These are phyloP conservation scores for Podosphaera aphanis DNA, from an alignment of 2,329 filamentous ascomycete genomes.

Conservation along the genomic window DNA sequence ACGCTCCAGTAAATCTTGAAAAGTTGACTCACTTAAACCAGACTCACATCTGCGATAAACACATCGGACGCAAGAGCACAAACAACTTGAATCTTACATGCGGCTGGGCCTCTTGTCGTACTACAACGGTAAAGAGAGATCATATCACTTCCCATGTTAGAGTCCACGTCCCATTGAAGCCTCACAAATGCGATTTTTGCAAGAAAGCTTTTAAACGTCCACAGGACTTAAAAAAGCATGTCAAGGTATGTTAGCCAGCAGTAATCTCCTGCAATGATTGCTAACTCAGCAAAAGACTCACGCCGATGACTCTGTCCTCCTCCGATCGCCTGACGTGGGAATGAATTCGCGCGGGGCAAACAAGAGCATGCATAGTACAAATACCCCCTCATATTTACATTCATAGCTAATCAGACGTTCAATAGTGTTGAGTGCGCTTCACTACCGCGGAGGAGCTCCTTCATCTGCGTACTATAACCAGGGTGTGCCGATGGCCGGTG, in stretches of 20 bases:
- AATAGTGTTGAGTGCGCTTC: constrained; percentile 15
- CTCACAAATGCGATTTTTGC: constrained; percentile 97
- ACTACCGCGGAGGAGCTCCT: constrained; percentile 13
- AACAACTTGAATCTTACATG: constrained; percentile 96
- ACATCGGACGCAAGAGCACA: constrained; percentile 96
- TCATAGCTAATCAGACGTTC: constrained; percentile 8
- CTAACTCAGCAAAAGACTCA: constrained; percentile 36
- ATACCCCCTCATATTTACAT: constrained; percentile 9
- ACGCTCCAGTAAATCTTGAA: background rate
- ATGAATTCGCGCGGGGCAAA: constrained; percentile 27
- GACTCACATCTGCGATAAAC: constrained; percentile 96
- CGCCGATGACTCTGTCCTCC: constrained; percentile 71
- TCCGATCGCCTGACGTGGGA: constrained; percentile 19
- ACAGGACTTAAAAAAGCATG: constrained; percentile 97
- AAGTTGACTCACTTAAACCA: constrained; percentile 17
- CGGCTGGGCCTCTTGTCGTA: constrained; percentile 89
- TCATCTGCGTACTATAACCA: constrained; percentile 28
- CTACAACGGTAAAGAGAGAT: constrained; percentile 92
- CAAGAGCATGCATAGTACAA: constrained; percentile 14
- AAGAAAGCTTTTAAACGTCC: constrained; percentile 98
- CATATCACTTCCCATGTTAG: constrained; percentile 98
- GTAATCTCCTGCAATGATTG: background rate
- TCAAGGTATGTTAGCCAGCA: constrained; percentile 38
- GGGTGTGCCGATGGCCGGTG: constrained; percentile 34
- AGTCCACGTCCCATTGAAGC: constrained; percentile 95